These are phyloP conservation scores for Cyanidioschyzon merolae DNA, from an alignment of 23 red algal species.

Conservation along the genomic window DNA sequence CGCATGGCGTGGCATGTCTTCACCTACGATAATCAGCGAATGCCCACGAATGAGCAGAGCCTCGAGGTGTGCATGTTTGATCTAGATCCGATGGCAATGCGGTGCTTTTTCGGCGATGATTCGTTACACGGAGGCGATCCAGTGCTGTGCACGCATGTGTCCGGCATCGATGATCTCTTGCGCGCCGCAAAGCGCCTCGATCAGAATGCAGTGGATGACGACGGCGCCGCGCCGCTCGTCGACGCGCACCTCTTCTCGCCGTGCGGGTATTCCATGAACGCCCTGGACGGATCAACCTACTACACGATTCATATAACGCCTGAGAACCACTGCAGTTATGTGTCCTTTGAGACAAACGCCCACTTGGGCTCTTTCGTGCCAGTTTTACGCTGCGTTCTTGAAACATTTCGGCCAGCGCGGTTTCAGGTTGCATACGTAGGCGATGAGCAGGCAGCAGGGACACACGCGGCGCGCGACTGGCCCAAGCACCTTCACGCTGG, in stretches of 20 bases:
- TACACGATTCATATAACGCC: slow-evolving; percentile 87
- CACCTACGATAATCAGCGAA: background rate
- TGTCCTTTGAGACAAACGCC: slow-evolving; percentile 69
- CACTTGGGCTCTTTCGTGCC: slow-evolving; percentile 14
- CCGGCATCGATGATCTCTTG: background rate
- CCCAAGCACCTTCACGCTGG: background rate
- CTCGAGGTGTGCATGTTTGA: slow-evolving; percentile 97
- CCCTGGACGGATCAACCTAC: slow-evolving; percentile 37
- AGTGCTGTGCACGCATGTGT: background rate
- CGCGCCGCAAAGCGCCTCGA: background rate
- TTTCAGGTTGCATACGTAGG: slow-evolving; percentile 30
- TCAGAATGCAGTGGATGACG: background rate
- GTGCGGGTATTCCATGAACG: slow-evolving; percentile 97
- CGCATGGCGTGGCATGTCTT: slow-evolving; percentile 38
- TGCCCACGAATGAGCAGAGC: slow-evolving; percentile 16
- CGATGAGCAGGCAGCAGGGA: slow-evolving; percentile 8
- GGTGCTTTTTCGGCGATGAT: slow-evolving; percentile 16
- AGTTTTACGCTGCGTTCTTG: slow-evolving; percentile 29
- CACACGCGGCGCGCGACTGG: slow-evolving; percentile 3
- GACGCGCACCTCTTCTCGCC: slow-evolving; percentile 90
- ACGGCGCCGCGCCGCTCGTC: slow-evolving; percentile 15
- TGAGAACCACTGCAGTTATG: slow-evolving; percentile 69
- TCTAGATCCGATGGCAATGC: slow-evolving; percentile 48
- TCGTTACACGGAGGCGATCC: background rate
- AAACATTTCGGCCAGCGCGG: slow-evolving; percentile 50